Base-by-base conservation (phyloP, 768 basidiomycete genomes). In the Polyporus arcularius region DNA sequence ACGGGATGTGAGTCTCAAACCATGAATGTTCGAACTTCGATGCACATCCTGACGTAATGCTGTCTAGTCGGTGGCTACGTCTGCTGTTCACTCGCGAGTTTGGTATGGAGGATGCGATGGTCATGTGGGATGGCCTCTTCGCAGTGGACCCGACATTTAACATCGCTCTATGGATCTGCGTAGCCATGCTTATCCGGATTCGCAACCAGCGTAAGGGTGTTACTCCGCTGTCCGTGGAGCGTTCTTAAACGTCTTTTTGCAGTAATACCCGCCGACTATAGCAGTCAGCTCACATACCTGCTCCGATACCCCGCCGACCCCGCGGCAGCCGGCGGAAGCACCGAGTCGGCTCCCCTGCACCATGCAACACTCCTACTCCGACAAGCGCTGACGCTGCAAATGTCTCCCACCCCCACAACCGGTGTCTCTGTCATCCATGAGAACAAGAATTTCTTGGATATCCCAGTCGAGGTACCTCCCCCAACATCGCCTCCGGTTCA, bases 51-150 rank as follows among this genome's bases (percentile, higher is more conserved):
- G 47, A 70, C 26, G 12, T 9, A 49, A 14, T 68, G 43, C 55
- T 28, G 15, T 11, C 30, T 63, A 96, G 94, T 60, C 95, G 97
- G 32, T 98, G 96, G 95, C 78, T 98, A 10, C 83, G 97, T 39
- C 77, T 98, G 16, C 78, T 99, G 6, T 98, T 98, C 74, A 96
- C 95, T 4, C 83, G 97, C 49, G 97, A 99, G 73, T 90, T 98
- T 66, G 82, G 79, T 42, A 84, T 98, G 79, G 68, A 78, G 3
- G 88, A 92, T 62, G 85, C 92, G 0, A 86, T 99, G 85, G 79
- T 83, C 35, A 71, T 99, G n/a, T 98, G 97, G 97, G 97, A 99
- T 72, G 94, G 90, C 0, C 72, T 98, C 9, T 96, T 99, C 72
- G 93, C 96, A 0, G 88, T 86, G 61, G 92, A 94, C 75, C 83